Conservation (phyloP, 768 basidiomycete species). For the Ephemerocybe angulata region DNA sequence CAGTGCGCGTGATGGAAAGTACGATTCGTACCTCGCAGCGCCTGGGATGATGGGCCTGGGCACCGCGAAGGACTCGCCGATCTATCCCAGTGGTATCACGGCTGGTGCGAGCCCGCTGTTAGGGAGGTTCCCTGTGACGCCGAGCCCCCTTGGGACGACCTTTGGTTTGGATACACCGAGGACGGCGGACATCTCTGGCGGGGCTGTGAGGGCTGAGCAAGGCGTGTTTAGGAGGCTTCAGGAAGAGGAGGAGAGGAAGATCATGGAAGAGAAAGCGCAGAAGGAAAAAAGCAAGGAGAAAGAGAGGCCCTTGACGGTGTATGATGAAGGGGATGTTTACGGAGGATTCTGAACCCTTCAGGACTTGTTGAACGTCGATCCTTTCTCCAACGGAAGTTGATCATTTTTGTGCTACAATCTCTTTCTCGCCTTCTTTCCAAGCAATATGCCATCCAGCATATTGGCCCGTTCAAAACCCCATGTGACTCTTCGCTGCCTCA, state of each 20-base stretch:
- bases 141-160: slow-evolving; percentile 39
- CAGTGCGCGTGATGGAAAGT: slow-evolving; percentile 12
- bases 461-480: too few relatives aligned
- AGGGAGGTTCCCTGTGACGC: slow-evolving; percentile 32
- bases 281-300: slow-evolving; percentile 14
- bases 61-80: slow-evolving; percentile 18
- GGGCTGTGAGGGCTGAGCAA: background rate
- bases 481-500: too few relatives aligned
- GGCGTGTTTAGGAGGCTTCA: slow-evolving; percentile 2
- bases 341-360: slow-evolving; percentile 51
- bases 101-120: slow-evolving; percentile 9
- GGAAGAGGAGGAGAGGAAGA: background rate
- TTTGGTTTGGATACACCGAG: slow-evolving; percentile 22
- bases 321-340: slow-evolving; percentile 66
- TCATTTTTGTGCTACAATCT: background rate
- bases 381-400: background rate
- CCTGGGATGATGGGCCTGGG: background rate
- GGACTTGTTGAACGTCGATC: background rate
- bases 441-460: too few relatives aligned
- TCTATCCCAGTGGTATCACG: slow-evolving; percentile 12
- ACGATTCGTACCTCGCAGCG: slow-evolving; percentile 7
- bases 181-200: background rate
- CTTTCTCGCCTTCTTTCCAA: background rate
- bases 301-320: slow-evolving; percentile 50
- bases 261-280: background rate